Evolutionary conservation across 805 yeast species (phyloP).

Genomic region (Candida railenensis): DNA sequence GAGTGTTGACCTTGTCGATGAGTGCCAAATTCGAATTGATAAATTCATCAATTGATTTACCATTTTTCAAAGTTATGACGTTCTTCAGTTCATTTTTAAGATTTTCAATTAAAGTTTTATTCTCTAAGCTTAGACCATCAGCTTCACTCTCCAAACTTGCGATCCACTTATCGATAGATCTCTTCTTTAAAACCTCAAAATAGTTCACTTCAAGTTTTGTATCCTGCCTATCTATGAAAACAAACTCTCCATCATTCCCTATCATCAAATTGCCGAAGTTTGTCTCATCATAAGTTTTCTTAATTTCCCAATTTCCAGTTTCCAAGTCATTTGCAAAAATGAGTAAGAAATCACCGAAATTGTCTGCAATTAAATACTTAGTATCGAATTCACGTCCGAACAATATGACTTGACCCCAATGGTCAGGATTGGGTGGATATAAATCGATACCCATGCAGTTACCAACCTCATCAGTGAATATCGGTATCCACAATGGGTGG

Average conservation of each 20-base stretch:
- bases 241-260: constrained; percentile 72
- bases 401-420: constrained; percentile 86
- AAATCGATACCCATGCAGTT: constrained; percentile 90
- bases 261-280: constrained; percentile 54
- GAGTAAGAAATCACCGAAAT: constrained; percentile 86
- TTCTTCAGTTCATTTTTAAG: constrained; percentile 20
- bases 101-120: constrained; percentile 14
- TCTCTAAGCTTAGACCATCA: constrained; percentile 14
- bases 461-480: constrained; percentile 84
- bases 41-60: constrained; percentile 27
- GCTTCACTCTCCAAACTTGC: constrained; percentile 16
- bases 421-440: constrained; percentile 53
- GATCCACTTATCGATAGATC: constrained; percentile 35
- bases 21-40: constrained; percentile 28
- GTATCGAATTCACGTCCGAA: constrained; percentile 95
- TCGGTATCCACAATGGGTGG: constrained; percentile 90
- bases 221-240: constrained; percentile 56
- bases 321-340: constrained; percentile 86
- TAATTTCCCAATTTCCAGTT: constrained; percentile 73
- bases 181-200: constrained; percentile 37
- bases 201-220: constrained; percentile 45
- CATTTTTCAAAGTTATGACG: constrained; percentile 17
- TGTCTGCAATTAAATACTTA: constrained; percentile 80
- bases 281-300: constrained; percentile 46
- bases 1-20: constrained; percentile 19